Evolutionary conservation across 352 stramenopile species (phyloP), one percentile per base, ranked within the genome.

Genomic region (Thraustotheca clavata): DNA sequence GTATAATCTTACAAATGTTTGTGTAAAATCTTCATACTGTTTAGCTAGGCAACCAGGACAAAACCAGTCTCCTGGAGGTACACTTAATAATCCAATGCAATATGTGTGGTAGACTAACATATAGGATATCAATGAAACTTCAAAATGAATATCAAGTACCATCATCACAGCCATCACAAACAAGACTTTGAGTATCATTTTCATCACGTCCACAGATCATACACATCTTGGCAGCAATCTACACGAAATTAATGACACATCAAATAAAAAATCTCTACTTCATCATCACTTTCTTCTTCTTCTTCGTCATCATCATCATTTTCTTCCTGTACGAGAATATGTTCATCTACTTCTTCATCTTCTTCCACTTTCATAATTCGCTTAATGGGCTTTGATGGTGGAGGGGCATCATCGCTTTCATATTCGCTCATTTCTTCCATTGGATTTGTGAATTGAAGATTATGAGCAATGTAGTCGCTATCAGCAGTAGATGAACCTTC

Each of bases 381-480:
- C 9, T 26, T 14, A 18, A 52, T 52, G n/a, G n/a, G n/a, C 43
- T 52, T 52, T 24, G 36, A 27, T 29, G 54, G 12, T 49, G 27
- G 54, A 26, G 12, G 38, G 14, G 22, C 14, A 29, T 60, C 26
- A 46, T 49, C 39, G 57, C 57, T 49, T 16, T 65, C 57, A 46
- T 65, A 65, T 34, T 65, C 57, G 57, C 57, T 65, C 57, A 65
- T 65, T 8, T 65, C 57, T 40, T 52, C 57, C 57, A 65, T 65
- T n/a, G 57, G 57, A 22, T 65, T 65, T 3, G 22, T 32, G 33
- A 55, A 65, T 16, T 55, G 41, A 22, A 16, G 4, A 14, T 27
- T 33, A 8, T 32, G n/a, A 1, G 43, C 43, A 52, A 52, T 24
- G 43, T 52, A 52, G 39, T 65, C 57, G 35, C 35, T 54, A 34